Conservation (phyloP, 768 basidiomycete genomes). For the Naganishia onofrii region DNA sequence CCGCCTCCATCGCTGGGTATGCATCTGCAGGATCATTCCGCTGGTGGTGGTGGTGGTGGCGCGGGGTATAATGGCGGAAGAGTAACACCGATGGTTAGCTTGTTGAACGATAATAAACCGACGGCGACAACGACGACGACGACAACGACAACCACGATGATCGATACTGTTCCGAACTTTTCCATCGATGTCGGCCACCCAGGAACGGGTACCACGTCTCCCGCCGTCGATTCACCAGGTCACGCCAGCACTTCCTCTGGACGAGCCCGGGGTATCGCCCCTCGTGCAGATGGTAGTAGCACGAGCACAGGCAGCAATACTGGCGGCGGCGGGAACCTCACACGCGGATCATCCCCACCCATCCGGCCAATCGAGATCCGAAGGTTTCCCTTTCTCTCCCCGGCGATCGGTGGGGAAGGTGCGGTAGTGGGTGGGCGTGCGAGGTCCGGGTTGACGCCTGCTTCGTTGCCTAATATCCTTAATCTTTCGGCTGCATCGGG, state of each 20-base stretch:
- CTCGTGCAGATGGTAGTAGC: background rate
- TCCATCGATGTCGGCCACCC: background rate
- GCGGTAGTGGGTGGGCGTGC: background rate
- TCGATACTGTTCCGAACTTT: no score
- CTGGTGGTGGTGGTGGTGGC: background rate
- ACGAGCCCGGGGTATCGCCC: background rate
- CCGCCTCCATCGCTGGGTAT: background rate
- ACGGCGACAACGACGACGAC: no score
- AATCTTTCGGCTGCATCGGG: background rate
- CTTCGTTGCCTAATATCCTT: slow-evolving; percentile 7
- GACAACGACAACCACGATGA: no score
- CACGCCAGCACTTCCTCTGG: background rate
- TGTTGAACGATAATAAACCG: slow-evolving; percentile 13
- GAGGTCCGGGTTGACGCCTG: slow-evolving; percentile 4
- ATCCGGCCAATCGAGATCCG: slow-evolving; percentile 15
- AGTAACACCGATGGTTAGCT: slow-evolving; percentile 3
- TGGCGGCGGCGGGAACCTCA: background rate
- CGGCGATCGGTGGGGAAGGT: background rate
- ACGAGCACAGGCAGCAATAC: background rate
- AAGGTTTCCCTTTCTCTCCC: slow-evolving; percentile 13
- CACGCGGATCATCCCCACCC: slow-evolving; percentile 2
- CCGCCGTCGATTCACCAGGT: background rate
- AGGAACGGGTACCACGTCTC: background rate
- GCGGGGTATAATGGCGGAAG: slow-evolving; percentile 1
- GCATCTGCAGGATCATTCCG: background rate